A percentile compares a stretch with the other conserved stretches of the same genome.
phyloP scores from a whole-genome alignment of 106 monocot species.

The Dactylorhiza incarnata region DNA sequence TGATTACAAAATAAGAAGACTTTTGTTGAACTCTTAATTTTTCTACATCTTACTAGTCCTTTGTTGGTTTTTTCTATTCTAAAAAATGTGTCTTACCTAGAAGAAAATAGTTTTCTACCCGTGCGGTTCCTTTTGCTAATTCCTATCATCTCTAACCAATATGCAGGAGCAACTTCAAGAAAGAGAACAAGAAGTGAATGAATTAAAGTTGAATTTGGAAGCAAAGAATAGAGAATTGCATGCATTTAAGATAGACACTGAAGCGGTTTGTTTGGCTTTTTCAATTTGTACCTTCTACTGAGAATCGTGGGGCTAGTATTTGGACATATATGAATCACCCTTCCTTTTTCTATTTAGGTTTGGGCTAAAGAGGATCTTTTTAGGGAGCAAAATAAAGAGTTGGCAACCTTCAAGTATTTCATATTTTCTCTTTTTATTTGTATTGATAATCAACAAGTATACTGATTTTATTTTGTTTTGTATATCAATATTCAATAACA shows the following conservation, averaged over 20 bases:
- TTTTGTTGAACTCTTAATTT: no score
- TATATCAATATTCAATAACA: background rate
- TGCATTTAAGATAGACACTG: slow-evolving; percentile 74
- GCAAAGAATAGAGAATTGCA: slow-evolving; percentile 77
- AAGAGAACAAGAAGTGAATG: slow-evolving; percentile 57
- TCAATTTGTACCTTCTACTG: slow-evolving; percentile 1
- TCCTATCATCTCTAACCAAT: slow-evolving; percentile 4
- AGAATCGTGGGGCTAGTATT: background rate
- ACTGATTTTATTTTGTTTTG: background rate
- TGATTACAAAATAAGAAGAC: no score
- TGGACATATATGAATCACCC: background rate
- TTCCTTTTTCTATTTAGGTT: slow-evolving; percentile 34
- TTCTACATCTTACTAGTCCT: no score
- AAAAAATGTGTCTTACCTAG: no score
- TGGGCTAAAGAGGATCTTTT: slow-evolving; percentile 81
- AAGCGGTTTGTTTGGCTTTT: slow-evolving; percentile 52
- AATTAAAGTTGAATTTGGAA: slow-evolving; percentile 63
- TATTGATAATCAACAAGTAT: background rate
- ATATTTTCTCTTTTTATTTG: background rate
- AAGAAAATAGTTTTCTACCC: background rate
- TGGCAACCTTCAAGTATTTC: slow-evolving; percentile 56
- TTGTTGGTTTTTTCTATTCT: no score
- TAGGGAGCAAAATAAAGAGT: slow-evolving; percentile 54
- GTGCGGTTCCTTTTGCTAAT: background rate
- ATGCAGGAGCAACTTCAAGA: slow-evolving; percentile 83